A percentile compares a stretch with the other conserved stretches of the same genome.
phyloP scores from a whole-genome alignment of 2,329 filamentous ascomycete genomes.

The Coccinonectria pachysandricola region DNA sequence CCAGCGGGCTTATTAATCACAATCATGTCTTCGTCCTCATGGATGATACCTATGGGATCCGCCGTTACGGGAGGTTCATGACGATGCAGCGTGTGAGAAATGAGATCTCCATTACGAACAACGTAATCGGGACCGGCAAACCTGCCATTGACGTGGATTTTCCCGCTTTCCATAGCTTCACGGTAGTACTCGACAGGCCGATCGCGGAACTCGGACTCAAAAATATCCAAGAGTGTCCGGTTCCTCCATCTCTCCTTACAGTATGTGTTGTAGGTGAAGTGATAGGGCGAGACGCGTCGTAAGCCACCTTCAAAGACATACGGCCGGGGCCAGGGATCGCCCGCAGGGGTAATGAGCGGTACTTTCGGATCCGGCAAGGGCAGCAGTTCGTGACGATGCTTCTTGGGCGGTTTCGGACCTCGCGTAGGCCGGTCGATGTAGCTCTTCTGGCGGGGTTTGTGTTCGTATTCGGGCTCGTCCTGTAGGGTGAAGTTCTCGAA shows the following conservation, averaged over 20 bases:
- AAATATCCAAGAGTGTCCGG: slow-evolving; percentile 73
- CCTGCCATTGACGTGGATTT: slow-evolving; percentile 72
- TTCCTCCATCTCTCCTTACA: slow-evolving; percentile 92
- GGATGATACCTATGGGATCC: slow-evolving; percentile 68
- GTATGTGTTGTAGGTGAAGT: slow-evolving; percentile 89
- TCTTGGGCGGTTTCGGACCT: slow-evolving; percentile 7
- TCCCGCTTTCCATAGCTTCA: slow-evolving; percentile 68
- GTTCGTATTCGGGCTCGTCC: no score
- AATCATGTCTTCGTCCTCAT: slow-evolving; percentile 87
- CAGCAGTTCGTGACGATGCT: slow-evolving; percentile 8
- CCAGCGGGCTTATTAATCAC: slow-evolving; percentile 96
- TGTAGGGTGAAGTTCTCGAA: no score
- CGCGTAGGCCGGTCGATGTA: not conserved
- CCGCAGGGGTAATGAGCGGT: slow-evolving; percentile 23
- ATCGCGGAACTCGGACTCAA: slow-evolving; percentile 85
- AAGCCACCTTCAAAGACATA: slow-evolving; percentile 80
- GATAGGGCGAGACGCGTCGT: slow-evolving; percentile 74
- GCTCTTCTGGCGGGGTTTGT: no score
- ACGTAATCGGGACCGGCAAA: slow-evolving; percentile 55
- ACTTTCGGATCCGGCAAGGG: slow-evolving; percentile 11
- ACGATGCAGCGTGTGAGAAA: slow-evolving; percentile 87
- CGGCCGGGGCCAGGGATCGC: slow-evolving; percentile 44
- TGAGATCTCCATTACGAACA: slow-evolving; percentile 79
- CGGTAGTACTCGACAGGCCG: slow-evolving; percentile 78
- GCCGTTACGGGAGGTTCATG: slow-evolving; percentile 90